Evolutionary conservation across 495 filamentous ascomycete species (phyloP).

Genomic region (Xylaria sp.): DNA sequence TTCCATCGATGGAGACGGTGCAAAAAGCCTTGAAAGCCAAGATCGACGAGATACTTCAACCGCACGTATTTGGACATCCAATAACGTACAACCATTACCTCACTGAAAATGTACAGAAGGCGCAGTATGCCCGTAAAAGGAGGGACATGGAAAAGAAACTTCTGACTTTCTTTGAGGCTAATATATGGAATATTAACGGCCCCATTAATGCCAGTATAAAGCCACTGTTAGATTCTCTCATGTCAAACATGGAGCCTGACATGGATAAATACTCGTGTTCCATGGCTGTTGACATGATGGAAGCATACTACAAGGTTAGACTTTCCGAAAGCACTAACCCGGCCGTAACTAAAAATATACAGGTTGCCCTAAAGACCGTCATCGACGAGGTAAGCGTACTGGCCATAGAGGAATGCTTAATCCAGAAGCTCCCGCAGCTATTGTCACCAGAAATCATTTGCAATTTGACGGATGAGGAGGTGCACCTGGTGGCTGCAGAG

Average conservation of each 20-base stretch:
- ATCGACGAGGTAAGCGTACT: slow-evolving; percentile 59
- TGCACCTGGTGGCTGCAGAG: slow-evolving; percentile 39
- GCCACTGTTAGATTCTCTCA: slow-evolving; percentile 15
- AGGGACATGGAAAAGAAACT: slow-evolving; percentile 26
- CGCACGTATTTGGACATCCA: slow-evolving; percentile 47
- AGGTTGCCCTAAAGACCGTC: slow-evolving; percentile 59
- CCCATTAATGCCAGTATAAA: not conserved
- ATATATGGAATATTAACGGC: too few species aligned
- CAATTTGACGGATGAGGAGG: slow-evolving; percentile 31
- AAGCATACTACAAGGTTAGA: slow-evolving; percentile 50
- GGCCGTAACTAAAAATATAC: slow-evolving; percentile 14
- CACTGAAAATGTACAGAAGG: slow-evolving; percentile 55
- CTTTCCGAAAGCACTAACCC: not conserved
- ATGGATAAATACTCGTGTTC: slow-evolving; percentile 43
- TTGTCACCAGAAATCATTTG: slow-evolving; percentile 44
- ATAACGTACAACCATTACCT: slow-evolving; percentile 68
- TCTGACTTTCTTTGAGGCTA: too few species aligned
- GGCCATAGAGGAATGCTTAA: slow-evolving; percentile 59
- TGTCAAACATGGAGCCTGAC: slow-evolving; percentile 33
- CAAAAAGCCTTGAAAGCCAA: slow-evolving; percentile 39
- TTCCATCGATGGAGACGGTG: slow-evolving; percentile 39
- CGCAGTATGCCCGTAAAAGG: slow-evolving; percentile 37
- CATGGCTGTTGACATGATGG: slow-evolving; percentile 45
- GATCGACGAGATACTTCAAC: slow-evolving; percentile 43
- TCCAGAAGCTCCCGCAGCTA: slow-evolving; percentile 42